These are phyloP conservation scores for Theobroma grandiflorum DNA, from an alignment of 441 rosid species.

Conservation along the genomic window DNA sequence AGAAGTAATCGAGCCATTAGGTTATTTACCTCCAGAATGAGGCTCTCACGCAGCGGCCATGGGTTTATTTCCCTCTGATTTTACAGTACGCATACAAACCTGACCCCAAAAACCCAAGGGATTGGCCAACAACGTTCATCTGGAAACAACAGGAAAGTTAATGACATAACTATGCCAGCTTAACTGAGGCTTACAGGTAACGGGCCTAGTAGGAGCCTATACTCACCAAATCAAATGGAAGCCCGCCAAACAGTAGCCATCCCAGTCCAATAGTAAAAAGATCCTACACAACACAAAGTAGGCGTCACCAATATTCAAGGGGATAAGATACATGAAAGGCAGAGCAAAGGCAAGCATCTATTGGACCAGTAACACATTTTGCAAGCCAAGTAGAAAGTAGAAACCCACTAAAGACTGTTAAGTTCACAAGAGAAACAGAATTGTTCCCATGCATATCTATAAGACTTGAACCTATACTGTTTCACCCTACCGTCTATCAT, in stretches of 20 bases:
- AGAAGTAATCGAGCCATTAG: constrained; percentile 9
- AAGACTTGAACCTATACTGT: too few species aligned
- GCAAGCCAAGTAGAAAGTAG: not conserved
- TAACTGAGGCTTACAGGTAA: constrained; percentile 9
- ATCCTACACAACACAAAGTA: constrained; percentile 44
- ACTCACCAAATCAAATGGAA: constrained; percentile 69
- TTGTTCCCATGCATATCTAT: not conserved
- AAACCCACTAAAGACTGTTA: not conserved
- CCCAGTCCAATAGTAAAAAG: constrained; percentile 66
- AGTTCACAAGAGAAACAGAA: not conserved
- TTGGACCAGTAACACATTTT: not conserved
- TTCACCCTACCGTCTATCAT: not conserved
- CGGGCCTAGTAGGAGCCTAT: not conserved
- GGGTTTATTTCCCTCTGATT: constrained; percentile 47
- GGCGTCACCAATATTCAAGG: constrained; percentile 11
- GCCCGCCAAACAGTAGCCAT: constrained; percentile 70
- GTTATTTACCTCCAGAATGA: constrained; percentile 28
- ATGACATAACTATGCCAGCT: not conserved
- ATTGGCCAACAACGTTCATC: constrained; percentile 67
- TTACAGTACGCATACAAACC: constrained; percentile 67
- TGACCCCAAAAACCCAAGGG: constrained; percentile 68
- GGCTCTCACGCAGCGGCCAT: constrained; percentile 21
- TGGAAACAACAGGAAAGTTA: constrained; percentile 29
- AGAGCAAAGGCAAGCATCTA: constrained; percentile 2
- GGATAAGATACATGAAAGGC: not conserved